Percentiles rank a stretch among this genome's conserved stretches.
These are phyloP conservation scores for Penstemon barbatus DNA, from an alignment of 257 asterid genomes.

Conservation along the genomic window DNA sequence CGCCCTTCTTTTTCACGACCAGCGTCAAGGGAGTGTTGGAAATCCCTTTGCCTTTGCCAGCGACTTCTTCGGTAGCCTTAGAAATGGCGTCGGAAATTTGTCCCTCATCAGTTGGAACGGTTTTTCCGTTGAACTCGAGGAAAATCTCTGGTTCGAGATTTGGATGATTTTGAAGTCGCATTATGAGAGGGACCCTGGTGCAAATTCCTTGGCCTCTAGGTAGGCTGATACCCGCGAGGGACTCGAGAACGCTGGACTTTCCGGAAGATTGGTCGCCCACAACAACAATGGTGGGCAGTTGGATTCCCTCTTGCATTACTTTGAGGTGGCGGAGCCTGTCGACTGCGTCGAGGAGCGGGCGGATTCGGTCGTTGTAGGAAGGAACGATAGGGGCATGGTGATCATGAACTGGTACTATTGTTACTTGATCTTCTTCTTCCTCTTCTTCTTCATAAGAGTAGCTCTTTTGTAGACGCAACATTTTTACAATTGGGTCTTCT, in stretches of 20 bases:
- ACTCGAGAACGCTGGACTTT: constrained; percentile 54
- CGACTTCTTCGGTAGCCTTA: constrained; percentile 30
- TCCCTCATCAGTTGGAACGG: constrained; percentile 32
- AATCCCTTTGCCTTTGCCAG: constrained; percentile 40
- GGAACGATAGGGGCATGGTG: constrained; percentile 37
- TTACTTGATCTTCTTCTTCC: too few species aligned
- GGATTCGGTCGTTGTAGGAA: constrained; percentile 39
- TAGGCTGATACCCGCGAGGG: constrained; percentile 53
- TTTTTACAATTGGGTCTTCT: too few species aligned
- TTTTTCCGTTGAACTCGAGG: constrained; percentile 31
- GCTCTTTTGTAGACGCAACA: too few species aligned
- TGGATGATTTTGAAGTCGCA: constrained; percentile 37
- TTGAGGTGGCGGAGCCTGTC: constrained; percentile 48
- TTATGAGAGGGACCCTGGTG: constrained; percentile 47
- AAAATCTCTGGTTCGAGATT: constrained; percentile 26
- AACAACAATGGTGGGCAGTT: constrained; percentile 52
- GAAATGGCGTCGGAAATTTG: constrained; percentile 23
- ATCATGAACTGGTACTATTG: background rate
- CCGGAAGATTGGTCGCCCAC: constrained; percentile 57
- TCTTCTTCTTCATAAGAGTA: too few species aligned
- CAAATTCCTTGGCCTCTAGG: constrained; percentile 58
- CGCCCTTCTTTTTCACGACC: constrained; percentile 34
- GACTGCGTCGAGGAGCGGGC: constrained; percentile 46
- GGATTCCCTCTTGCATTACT: constrained; percentile 54
- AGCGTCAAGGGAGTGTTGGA: constrained; percentile 35